Evolutionary conservation across 2,329 filamentous ascomycete genomes (phyloP).

Genomic region (Leptosphaerulina australis): DNA sequence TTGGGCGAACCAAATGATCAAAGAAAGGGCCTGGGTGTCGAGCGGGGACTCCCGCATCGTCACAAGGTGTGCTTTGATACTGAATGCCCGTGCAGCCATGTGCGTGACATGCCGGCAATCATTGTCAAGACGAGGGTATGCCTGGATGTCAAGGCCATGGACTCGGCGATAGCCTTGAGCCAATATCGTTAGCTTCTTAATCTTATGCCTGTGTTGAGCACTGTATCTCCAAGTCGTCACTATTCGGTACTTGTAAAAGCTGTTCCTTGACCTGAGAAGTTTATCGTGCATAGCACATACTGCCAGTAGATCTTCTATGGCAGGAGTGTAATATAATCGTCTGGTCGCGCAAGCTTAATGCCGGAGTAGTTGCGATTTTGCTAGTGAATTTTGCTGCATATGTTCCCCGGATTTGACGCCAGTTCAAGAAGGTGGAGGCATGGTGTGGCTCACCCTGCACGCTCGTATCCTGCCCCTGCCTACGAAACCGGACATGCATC

Average conservation of each 20-base stretch:
- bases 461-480: constrained; percentile 5
- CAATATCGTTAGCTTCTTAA: background rate
- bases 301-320: too few relatives aligned
- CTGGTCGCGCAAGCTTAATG: background rate
- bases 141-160: constrained; percentile 4
- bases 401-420: constrained; percentile 9
- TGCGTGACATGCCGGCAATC: constrained; percentile 16
- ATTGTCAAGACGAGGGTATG: constrained; percentile 7
- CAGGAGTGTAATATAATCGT: background rate
- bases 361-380: background rate
- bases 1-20: background rate
- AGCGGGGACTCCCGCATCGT: constrained; percentile 10
- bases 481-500: constrained; percentile 1
- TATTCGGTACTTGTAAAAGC: background rate
- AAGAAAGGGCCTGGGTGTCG: background rate
- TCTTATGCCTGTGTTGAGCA: background rate
- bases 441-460: constrained; percentile 13
- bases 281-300: too few relatives aligned
- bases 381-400: constrained; percentile 2
- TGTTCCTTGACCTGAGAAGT: background rate
- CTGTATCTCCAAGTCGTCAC: background rate
- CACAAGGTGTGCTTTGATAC: constrained; percentile 7
- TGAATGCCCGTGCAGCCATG: constrained; percentile 17
- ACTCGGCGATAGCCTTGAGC: background rate
- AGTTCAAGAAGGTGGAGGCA: constrained; percentile 15